phyloP scores from a whole-genome alignment of 2,329 filamentous ascomycete genomes.

The Alternaria sp. region DNA sequence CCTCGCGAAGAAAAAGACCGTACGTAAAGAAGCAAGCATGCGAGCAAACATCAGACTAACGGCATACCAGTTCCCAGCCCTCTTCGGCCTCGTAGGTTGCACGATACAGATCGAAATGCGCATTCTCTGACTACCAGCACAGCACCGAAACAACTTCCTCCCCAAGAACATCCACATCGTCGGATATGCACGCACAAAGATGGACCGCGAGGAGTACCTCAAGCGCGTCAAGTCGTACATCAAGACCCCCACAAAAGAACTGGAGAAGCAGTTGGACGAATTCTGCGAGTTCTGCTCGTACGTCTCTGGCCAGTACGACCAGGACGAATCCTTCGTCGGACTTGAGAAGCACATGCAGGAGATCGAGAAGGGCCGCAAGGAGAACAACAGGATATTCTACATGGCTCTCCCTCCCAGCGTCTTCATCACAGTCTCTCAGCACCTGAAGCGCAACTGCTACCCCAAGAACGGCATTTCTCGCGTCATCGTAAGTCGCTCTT shows the following conservation, averaged over 20 bases:
- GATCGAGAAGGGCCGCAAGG: slow-evolving; percentile 79
- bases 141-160: slow-evolving; percentile 99
- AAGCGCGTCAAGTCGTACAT: slow-evolving; percentile 96
- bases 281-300: slow-evolving; percentile 91
- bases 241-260: slow-evolving; percentile 97
- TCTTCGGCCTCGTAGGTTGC: slow-evolving; percentile 90
- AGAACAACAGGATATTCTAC: slow-evolving; percentile 96
- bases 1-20: slow-evolving; percentile 99
- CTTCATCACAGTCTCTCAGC: slow-evolving; percentile 96
- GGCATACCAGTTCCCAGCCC: slow-evolving; percentile 80
- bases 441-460: slow-evolving; percentile 97
- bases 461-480: slow-evolving; percentile 87
- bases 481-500: slow-evolving; percentile 74
- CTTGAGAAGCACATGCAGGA: slow-evolving; percentile 86
- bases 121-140: slow-evolving; percentile 33
- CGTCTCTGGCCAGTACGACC: slow-evolving; percentile 95
- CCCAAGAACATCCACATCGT: slow-evolving; percentile 95
- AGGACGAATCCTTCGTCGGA: slow-evolving; percentile 89
- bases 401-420: slow-evolving; percentile 98
- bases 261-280: slow-evolving; percentile 91
- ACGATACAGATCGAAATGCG: slow-evolving; percentile 5
- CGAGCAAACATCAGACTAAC: slow-evolving; percentile 28
- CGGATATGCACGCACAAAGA: slow-evolving; percentile 99
- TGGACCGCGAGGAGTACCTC: slow-evolving; percentile 96
- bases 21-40: slow-evolving; percentile 54